Conservation (phyloP, 495 filamentous ascomycete species). For the Lophiotrema nucula region DNA sequence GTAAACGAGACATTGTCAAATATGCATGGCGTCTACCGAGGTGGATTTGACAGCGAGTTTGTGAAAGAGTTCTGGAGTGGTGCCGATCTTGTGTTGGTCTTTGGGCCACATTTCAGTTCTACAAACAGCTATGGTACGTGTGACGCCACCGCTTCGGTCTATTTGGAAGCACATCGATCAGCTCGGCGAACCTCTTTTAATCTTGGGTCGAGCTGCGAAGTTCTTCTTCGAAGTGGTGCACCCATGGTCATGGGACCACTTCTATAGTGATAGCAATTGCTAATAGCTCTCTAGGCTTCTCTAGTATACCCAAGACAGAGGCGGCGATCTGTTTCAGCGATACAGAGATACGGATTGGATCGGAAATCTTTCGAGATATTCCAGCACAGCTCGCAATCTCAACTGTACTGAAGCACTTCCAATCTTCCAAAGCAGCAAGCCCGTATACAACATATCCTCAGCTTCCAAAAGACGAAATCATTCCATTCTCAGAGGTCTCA, state of each 20-base stretch:
- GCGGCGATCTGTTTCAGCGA: constrained; percentile 17
- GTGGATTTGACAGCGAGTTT: constrained; percentile 13
- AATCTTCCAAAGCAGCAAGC: neutral
- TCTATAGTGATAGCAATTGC: too few species aligned
- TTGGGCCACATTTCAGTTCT: constrained; percentile 30
- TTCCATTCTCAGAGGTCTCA: neutral
- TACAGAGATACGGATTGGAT: neutral
- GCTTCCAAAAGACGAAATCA: neutral
- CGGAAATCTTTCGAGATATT: neutral
- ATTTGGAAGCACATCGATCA: too few species aligned
- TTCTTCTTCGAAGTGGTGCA: too few species aligned
- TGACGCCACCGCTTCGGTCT: too few species aligned
- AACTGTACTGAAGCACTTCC: neutral
- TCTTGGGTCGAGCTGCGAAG: too few species aligned
- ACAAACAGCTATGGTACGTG: constrained; percentile 35
- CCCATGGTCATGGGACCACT: too few species aligned
- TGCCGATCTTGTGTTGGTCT: constrained; percentile 32
- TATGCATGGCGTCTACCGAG: constrained; percentile 27
- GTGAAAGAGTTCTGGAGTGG: constrained; percentile 11
- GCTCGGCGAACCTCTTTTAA: too few species aligned
- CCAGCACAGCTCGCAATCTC: neutral
- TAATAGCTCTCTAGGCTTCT: too few species aligned
- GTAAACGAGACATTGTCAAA: constrained; percentile 15
- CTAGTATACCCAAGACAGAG: constrained; percentile 23
- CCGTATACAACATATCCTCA: neutral